These are phyloP conservation scores for Suhomyces sp. DNA, from an alignment of 805 yeast species.

Conservation along the genomic window DNA sequence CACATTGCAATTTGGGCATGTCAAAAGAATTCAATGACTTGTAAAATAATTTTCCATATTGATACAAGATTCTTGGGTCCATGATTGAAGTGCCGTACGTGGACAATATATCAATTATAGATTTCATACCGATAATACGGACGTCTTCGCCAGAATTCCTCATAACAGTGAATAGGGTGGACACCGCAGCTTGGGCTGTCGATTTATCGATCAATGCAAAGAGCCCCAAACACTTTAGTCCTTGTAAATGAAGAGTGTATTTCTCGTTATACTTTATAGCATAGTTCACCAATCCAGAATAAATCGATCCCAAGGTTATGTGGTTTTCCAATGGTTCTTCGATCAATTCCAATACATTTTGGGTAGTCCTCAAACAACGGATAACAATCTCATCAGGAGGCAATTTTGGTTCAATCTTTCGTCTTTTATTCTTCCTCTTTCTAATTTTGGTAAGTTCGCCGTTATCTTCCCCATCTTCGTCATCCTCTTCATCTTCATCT, in stretches of 20 bases:
- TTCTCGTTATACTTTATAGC: slow-evolving; percentile 56
- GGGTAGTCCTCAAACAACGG: slow-evolving; percentile 68
- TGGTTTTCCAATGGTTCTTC: slow-evolving; percentile 65
- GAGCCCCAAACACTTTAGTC: slow-evolving; percentile 74
- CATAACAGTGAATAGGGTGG: slow-evolving; percentile 66
- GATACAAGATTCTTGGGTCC: slow-evolving; percentile 38
- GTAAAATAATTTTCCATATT: slow-evolving; percentile 50
- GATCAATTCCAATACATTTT: slow-evolving; percentile 65
- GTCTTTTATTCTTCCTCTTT: slow-evolving; percentile 30
- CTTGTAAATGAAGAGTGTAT: slow-evolving; percentile 55
- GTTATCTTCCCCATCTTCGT: slow-evolving; percentile 24
- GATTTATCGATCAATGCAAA: slow-evolving; percentile 67
- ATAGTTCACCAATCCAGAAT: slow-evolving; percentile 76
- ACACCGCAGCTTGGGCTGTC: slow-evolving; percentile 49
- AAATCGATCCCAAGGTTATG: slow-evolving; percentile 62
- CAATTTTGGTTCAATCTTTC: slow-evolving; percentile 39
- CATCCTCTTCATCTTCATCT: slow-evolving; percentile 23
- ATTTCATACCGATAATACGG: slow-evolving; percentile 61
- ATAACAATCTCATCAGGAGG: slow-evolving; percentile 49
- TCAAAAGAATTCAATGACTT: slow-evolving; percentile 57
- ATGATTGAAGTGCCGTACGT: slow-evolving; percentile 71
- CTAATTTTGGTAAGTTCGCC: slow-evolving; percentile 27
- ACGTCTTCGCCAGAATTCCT: slow-evolving; percentile 66
- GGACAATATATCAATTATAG: slow-evolving; percentile 75
- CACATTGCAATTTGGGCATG: slow-evolving; percentile 67